These are phyloP conservation scores for Orbilia quercus DNA, from an alignment of 2,329 filamentous ascomycete genomes.

Conservation along the genomic window DNA sequence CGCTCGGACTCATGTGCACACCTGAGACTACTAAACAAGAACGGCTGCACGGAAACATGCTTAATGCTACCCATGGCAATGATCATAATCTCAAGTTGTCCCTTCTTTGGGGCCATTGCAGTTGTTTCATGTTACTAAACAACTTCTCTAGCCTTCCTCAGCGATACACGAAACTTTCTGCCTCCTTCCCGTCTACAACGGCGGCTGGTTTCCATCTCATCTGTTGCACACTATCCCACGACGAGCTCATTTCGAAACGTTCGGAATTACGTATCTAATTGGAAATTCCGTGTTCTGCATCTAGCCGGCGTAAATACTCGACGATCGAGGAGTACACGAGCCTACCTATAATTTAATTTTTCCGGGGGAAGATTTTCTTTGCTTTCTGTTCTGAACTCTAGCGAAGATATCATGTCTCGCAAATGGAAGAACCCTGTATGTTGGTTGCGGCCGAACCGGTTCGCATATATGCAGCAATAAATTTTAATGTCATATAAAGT, in stretches of 20 bases:
- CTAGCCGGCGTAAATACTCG: not conserved
- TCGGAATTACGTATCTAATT: not conserved
- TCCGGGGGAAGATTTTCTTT: too few relatives aligned
- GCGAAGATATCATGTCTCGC: too few relatives aligned
- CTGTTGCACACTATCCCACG: constrained; percentile 10
- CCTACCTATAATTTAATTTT: too few relatives aligned
- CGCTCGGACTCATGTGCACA: constrained; percentile 3
- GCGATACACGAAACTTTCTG: constrained; percentile 39
- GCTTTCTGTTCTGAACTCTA: too few relatives aligned
- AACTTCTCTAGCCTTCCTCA: constrained; percentile 19
- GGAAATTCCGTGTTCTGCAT: not conserved
- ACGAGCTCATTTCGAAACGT: constrained; percentile 27
- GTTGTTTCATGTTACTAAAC: constrained; percentile 3
- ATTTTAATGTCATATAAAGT: not conserved
- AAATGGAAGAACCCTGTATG: too few relatives aligned
- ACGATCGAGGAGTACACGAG: too few relatives aligned
- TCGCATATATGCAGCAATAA: too few relatives aligned
- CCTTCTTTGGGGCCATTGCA: not conserved
- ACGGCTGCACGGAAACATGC: constrained; percentile 7
- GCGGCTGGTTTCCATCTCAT: not conserved
- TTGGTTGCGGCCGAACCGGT: too few relatives aligned
- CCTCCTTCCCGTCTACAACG: constrained; percentile 16
- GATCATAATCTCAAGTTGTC: too few relatives aligned
- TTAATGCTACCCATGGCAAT: constrained; percentile 8
- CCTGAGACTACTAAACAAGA: too few relatives aligned